Evolutionary conservation across 768 basidiomycete genomes (phyloP), one percentile per base, ranked within the genome.

Genomic region (Hysterangium stoloniferum): DNA sequence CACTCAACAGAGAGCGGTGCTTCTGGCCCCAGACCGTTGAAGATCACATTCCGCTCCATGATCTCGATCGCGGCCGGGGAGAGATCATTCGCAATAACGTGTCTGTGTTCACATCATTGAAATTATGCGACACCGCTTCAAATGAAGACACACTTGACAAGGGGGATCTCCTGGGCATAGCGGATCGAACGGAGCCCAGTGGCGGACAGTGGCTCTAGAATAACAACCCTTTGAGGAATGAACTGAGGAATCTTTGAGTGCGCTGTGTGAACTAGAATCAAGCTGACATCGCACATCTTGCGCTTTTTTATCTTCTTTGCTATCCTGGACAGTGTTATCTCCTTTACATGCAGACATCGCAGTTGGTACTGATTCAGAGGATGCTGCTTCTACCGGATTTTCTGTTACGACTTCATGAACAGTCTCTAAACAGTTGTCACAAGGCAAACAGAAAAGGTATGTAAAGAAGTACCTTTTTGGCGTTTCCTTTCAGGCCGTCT

Each of bases 91-190:
- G 96, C 95, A 59, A 97, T 83, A 41, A 99, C 81, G 65, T 86
- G 78, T 65, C 95, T 98, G 54, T 2, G 37, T 33, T n/a, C 25
- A 25, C 33, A 22, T 28, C 7, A 45, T 12, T 31, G 20, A 24
- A 19, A 11, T 20, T 35, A 38, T 3, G 33, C 38, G 19, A 25
- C n/a, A 45, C 25, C 54, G 22, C 60, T 56, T 42, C 42, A 51
- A 45, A 38, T 52, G 52, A 46, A 36, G 38, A n/a, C 12, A 13
- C 48, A 96, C 95, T 82, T 88, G 52, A 91, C 77, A 36, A 85
- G 75, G 1, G 94, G 92, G 7, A 99, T 92, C 67, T 99, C 96
- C 59, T 96, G 92, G 0, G 94, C 95, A 64, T 98, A 99, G 31
- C 96, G 87, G 48, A 99, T 96, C 1, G 94, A 86, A 6, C 96